A percentile compares a stretch with the other conserved stretches of the same genome.
Evolutionary conservation across 179 eudicot genomes (phyloP).

Genomic region (Amaranthus tricolor): DNA sequence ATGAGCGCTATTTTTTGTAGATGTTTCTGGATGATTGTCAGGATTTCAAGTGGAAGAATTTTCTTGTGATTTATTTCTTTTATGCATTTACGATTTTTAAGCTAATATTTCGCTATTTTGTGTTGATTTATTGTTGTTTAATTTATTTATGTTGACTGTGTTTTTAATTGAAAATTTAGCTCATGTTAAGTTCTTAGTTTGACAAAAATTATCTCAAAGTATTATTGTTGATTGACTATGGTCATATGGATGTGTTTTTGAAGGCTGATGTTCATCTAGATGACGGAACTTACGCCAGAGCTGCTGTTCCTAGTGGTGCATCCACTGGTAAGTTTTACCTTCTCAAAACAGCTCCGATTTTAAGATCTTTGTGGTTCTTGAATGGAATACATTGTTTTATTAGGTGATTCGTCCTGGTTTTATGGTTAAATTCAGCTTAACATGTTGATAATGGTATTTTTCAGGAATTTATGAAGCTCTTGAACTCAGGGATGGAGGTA

Average conservation of each 20-base stretch:
- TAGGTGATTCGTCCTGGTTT: neutral
- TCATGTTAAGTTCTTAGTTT: neutral
- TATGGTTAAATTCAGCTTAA: neutral
- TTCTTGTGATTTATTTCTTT: neutral
- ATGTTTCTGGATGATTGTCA: neutral
- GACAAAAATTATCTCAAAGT: neutral
- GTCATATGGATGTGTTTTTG: constrained; percentile 10
- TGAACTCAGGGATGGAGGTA: constrained; percentile 89
- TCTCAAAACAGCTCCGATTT: no score
- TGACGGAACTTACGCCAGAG: constrained; percentile 67
- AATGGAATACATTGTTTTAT: neutral
- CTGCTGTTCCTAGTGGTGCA: constrained; percentile 99
- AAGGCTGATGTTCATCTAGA: constrained; percentile 70
- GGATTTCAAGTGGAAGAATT: no score
- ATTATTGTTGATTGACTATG: neutral
- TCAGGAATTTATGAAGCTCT: constrained; percentile 89
- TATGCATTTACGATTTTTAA: neutral
- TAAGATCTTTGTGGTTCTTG: neutral
- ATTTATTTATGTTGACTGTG: neutral
- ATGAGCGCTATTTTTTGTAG: neutral
- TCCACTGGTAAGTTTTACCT: constrained; percentile 67
- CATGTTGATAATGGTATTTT: neutral
- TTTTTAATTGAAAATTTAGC: neutral
- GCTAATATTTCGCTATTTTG: neutral
- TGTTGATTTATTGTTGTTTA: neutral